These are phyloP conservation scores for Porpolomopsis calyptriformis DNA, from an alignment of 768 basidiomycete genomes.

Conservation along the genomic window DNA sequence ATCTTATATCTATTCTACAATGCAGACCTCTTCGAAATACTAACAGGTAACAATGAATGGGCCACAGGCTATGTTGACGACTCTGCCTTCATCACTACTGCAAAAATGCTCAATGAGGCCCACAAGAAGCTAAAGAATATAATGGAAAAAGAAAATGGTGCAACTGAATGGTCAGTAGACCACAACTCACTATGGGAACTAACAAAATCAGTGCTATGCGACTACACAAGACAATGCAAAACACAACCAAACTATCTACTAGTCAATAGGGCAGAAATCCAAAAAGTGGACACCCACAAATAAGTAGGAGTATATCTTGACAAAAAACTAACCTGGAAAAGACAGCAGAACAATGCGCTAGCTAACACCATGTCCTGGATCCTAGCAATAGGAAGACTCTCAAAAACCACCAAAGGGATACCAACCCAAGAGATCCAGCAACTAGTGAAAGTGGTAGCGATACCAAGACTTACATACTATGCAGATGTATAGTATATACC, in stretches of 20 bases:
- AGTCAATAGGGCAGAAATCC: too few species aligned
- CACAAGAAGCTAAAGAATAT: constrained; percentile 6
- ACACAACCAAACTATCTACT: not conserved
- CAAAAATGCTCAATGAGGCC: constrained; percentile 4
- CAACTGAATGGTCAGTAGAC: constrained; percentile 9
- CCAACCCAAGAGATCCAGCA: not conserved
- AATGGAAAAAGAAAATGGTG: constrained; percentile 10
- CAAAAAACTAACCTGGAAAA: constrained; percentile 11
- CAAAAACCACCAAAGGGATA: constrained; percentile 1
- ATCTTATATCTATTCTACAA: constrained; percentile 20
- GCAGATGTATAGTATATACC: constrained; percentile 3
- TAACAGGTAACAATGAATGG: constrained; percentile 3
- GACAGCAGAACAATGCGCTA: constrained; percentile 10
- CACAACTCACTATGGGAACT: constrained; percentile 18
- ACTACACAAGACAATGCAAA: constrained; percentile 3
- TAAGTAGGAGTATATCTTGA: constrained; percentile 21
- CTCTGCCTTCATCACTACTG: constrained; percentile 4
- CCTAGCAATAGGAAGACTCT: constrained; percentile 4
- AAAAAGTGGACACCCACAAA: too few species aligned
- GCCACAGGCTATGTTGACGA: constrained; percentile 14
- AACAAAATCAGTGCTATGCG: constrained; percentile 14
- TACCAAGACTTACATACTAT: constrained; percentile 3
- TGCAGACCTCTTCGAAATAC: constrained; percentile 13
- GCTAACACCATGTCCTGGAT: constrained; percentile 3
- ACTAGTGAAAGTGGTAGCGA: not conserved